phyloP scores from a whole-genome alignment of 2,329 filamentous ascomycete genomes.

The Aciculosporium take region DNA sequence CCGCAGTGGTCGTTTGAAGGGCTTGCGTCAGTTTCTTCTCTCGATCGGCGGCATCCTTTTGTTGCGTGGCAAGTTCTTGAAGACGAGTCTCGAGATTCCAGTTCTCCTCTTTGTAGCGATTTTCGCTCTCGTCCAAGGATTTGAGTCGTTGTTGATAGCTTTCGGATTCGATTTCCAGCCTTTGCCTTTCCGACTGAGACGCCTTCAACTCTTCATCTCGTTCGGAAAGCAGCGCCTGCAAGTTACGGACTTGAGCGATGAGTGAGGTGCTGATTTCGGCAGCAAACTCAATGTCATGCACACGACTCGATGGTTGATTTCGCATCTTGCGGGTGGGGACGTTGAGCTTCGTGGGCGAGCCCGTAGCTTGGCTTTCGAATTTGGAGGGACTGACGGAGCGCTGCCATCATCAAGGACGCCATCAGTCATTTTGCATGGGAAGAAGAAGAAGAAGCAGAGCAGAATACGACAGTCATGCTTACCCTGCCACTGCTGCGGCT shows the following conservation, averaged over 20 bases:
- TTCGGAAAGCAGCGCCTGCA: constrained; percentile 73
- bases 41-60: constrained; percentile 64
- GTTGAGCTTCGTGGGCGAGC: constrained; percentile 77
- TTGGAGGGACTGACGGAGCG: constrained; percentile 59
- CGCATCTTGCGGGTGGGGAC: constrained; percentile 78
- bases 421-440: neutral
- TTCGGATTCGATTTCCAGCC: constrained; percentile 71
- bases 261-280: constrained; percentile 93
- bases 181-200: constrained; percentile 58
- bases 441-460: neutral
- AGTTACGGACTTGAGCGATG: constrained; percentile 80
- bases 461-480: constrained; percentile 16
- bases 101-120: constrained; percentile 95
- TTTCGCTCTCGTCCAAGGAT: constrained; percentile 80
- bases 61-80: constrained; percentile 62
- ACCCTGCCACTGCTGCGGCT: constrained; percentile 37
- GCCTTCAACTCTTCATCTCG: constrained; percentile 75
- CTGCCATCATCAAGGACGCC: constrained; percentile 23
- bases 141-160: constrained; percentile 67
- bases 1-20: constrained; percentile 53
- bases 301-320: constrained; percentile 75
- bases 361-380: constrained; percentile 71
- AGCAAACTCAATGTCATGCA: constrained; percentile 96
- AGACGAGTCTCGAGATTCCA: constrained; percentile 92
- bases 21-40: constrained; percentile 69